Conservation (phyloP, 1,284 basidiomycete species). For the Irpex lacteus region DNA sequence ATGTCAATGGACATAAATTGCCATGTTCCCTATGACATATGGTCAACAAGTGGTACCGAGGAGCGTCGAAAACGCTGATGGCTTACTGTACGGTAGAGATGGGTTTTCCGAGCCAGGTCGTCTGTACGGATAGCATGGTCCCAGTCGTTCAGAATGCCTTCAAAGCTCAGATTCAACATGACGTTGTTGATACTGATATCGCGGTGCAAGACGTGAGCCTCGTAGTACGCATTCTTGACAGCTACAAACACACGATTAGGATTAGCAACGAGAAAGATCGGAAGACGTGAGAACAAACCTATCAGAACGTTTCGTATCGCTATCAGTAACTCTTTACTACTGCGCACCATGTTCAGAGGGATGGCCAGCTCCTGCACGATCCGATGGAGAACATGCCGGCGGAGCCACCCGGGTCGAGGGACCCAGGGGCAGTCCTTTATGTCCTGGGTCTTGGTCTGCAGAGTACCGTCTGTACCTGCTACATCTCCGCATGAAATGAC, state of each 20-base stretch:
- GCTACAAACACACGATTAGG: no score
- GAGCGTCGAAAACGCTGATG: neutral
- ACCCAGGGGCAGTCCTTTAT: neutral
- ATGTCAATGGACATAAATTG: constrained; percentile 1
- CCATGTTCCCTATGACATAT: neutral
- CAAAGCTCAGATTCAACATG: neutral
- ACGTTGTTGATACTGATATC: constrained; percentile 1
- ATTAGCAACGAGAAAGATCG: neutral
- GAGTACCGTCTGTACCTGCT: neutral
- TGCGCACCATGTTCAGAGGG: neutral
- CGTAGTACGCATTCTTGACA: neutral
- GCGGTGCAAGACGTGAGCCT: neutral
- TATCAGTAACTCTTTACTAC: neutral
- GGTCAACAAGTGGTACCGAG: neutral
- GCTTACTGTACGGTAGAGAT: neutral
- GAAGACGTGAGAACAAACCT: neutral
- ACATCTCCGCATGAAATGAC: neutral
- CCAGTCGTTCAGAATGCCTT: constrained; percentile 1
- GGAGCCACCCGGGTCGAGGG: neutral
- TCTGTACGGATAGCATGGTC: neutral
- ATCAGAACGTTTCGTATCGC: neutral
- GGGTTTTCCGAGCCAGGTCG: neutral
- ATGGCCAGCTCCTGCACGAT: neutral
- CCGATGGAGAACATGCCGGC: neutral
- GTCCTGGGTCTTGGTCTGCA: neutral